phyloP scores from a whole-genome alignment of 2,329 filamentous ascomycete species.

The Ceratocystiopsis brevicomis region DNA sequence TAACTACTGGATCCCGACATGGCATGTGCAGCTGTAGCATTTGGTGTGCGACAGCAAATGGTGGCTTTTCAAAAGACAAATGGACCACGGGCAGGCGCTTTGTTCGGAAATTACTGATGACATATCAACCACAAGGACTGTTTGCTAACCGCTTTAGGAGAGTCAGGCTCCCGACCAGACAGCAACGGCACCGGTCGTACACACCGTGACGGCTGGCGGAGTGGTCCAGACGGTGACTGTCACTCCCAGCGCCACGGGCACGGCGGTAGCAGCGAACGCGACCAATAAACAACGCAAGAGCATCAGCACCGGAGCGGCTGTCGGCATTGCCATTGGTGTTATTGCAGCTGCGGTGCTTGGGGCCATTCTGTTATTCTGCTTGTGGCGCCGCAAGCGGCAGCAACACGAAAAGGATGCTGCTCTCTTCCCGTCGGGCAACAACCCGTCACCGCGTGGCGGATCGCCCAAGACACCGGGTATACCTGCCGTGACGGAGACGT shows the following conservation, averaged over 20 bases:
- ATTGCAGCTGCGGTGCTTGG: slow-evolving; percentile 14
- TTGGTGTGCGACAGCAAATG: too few species aligned
- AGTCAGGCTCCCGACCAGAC: neutral
- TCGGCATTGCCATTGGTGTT: slow-evolving; percentile 34
- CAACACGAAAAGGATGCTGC: slow-evolving; percentile 23
- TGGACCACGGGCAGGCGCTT: too few species aligned
- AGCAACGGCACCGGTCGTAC: slow-evolving; percentile 16
- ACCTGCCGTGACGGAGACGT: slow-evolving; percentile 21
- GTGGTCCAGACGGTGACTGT: slow-evolving; percentile 36
- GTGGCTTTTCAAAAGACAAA: too few species aligned
- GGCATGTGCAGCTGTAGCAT: too few species aligned
- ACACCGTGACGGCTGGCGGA: slow-evolving; percentile 37
- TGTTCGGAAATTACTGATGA: neutral
- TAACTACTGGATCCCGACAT: too few species aligned
- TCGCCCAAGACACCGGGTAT: slow-evolving; percentile 29
- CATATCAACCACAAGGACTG: too few species aligned
- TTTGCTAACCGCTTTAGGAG: neutral
- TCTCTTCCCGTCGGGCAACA: slow-evolving; percentile 18
- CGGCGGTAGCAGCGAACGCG: slow-evolving; percentile 2
- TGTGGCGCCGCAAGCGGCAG: slow-evolving; percentile 18
- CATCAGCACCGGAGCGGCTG: slow-evolving; percentile 28
- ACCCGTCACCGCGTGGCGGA: slow-evolving; percentile 28
- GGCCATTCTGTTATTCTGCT: neutral
- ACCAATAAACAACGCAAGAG: slow-evolving; percentile 10
- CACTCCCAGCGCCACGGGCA: slow-evolving; percentile 15